Percentiles rank a stretch among this genome's conserved stretches.
phyloP scores from a whole-genome alignment of 306 rosid species.

The Sphenostylis stenocarpa region DNA sequence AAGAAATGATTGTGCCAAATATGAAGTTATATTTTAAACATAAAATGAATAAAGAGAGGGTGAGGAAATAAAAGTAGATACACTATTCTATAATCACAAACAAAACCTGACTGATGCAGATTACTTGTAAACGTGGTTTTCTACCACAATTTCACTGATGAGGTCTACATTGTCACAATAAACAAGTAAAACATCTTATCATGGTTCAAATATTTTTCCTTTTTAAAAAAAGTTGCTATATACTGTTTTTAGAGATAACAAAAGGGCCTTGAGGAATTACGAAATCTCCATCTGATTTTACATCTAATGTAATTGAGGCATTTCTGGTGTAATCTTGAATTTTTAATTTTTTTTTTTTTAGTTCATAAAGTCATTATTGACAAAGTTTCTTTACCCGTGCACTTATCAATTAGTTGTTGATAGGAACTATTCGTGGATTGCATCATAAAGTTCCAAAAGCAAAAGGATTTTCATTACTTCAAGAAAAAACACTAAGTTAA shows the following conservation, averaged over 20 bases:
- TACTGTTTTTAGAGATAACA: not conserved
- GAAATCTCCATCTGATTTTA: not conserved
- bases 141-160: not conserved
- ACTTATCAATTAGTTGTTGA: not conserved
- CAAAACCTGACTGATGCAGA: not conserved
- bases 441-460: not conserved
- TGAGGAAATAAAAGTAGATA: not conserved
- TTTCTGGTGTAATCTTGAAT: not conserved
- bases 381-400: not conserved
- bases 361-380: not conserved
- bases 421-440: not conserved
- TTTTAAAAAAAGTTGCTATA: not conserved
- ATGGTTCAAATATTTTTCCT: not conserved
- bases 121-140: not conserved
- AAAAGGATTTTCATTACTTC: not conserved
- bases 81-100: not conserved
- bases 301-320: not conserved
- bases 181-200: not conserved
- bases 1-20: not conserved
- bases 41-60: not conserved
- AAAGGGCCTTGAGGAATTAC: not conserved
- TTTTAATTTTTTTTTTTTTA: too few relatives aligned
- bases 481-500: not conserved
- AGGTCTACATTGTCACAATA: not conserved
- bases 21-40: not conserved